Evolutionary conservation across 176 grass and related monocot genomes (phyloP).

Genomic region (Carex parvula): DNA sequence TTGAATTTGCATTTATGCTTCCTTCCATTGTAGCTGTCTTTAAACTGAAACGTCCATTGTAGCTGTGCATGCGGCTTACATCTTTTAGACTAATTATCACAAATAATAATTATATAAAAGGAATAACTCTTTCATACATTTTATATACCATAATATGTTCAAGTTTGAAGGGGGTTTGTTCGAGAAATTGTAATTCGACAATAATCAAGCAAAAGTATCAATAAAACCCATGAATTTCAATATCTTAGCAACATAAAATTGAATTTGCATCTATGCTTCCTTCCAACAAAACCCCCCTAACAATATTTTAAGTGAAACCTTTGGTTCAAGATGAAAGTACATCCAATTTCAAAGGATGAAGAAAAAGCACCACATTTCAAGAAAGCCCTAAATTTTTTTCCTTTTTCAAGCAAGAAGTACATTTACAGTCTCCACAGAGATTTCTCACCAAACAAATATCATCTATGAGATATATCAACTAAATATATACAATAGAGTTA

Average conservation of each 20-base stretch:
- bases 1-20: too few relatives aligned
- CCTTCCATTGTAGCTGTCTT: too few relatives aligned
- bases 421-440: constrained; percentile 10
- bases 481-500: constrained; percentile 28
- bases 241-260: neutral
- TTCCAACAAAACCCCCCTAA: neutral
- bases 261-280: neutral
- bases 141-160: neutral
- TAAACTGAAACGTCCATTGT: neutral
- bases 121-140: neutral
- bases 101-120: neutral
- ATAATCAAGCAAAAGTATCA: neutral
- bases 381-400: neutral
- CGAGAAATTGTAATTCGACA: neutral
- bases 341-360: constrained; percentile 10
- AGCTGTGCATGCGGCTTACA: neutral
- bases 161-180: neutral
- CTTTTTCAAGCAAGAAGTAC: constrained; percentile 11
- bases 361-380: neutral
- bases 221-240: neutral
- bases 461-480: constrained; percentile 31
- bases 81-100: neutral
- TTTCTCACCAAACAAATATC: constrained; percentile 27
- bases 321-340: neutral
- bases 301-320: neutral